Base-by-base conservation (phyloP, 2,329 filamentous ascomycete species). In the Colletotrichum sansevieriae region DNA sequence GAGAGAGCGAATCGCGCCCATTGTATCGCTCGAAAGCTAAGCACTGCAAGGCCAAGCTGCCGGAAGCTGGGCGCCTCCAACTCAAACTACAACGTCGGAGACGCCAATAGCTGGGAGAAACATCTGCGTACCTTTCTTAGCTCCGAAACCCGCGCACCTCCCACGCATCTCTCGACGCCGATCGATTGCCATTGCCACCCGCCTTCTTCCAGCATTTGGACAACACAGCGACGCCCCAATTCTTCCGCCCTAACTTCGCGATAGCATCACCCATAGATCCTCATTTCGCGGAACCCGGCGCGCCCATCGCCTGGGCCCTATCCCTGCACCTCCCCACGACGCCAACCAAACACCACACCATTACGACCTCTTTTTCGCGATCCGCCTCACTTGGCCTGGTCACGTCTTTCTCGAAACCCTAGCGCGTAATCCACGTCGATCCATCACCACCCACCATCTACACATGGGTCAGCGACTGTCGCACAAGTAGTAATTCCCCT, bases 391-490 rank as follows among this genome's bases (percentile, higher is more conserved):
- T 25, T 68, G 55, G 47, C 37, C 44, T 47, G 62, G 33, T 44
- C 47, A 44, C 37, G 59, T 44, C 59, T 37, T 18, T 54, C 22
- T 44, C 47, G 33, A 65, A 55, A 12, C 55, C 29, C 29, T 22
- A 55, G 41, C 61, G 65, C 62, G 65, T 68, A 64, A 65, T 39
- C 55, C 61, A n/a, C 7, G 29, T 18, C 47, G 47, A 35, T 22
- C 43, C 54, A 44, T 54, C 39, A 47, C 39, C 65, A 44, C 47
- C 29, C 55, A 20, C 47, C 54, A 15, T 29, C 54, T 55, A 61
- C 65, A 68, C 65, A 68, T 68, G 65, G 61, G 65, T 68, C 65
- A 61, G 61, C 65, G 61, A 65, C 65, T n/a, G 44, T 65, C 65
- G 47, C 41, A 47, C 61, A 18, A 58, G 61, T 59, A 47, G 41